phyloP scores from a whole-genome alignment of 2,329 filamentous ascomycete species.

The Pseudopithomyces maydicus region DNA sequence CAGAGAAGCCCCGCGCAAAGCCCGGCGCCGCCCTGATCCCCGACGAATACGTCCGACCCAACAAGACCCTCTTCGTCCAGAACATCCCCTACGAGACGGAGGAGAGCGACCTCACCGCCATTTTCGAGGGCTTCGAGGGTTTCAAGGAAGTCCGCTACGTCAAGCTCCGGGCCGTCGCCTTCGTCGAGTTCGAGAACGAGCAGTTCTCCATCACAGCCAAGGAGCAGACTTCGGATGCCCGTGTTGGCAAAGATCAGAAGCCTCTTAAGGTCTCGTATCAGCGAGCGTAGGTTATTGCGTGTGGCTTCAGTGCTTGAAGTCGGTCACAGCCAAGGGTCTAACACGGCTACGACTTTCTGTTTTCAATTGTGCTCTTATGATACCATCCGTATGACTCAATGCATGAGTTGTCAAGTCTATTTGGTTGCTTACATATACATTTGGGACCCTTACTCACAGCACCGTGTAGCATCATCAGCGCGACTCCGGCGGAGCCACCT shows the following conservation, averaged over 20 bases:
- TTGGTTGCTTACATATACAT: slow-evolving; percentile 12
- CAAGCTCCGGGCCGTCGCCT: slow-evolving; percentile 87
- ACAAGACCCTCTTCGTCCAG: slow-evolving; percentile 95
- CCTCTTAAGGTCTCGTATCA: slow-evolving; percentile 96
- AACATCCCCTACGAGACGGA: slow-evolving; percentile 88
- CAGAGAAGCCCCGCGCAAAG: slow-evolving; percentile 62
- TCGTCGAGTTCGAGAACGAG: slow-evolving; percentile 95
- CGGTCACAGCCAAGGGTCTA: not conserved
- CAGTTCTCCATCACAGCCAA: slow-evolving; percentile 89
- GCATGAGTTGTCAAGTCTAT: not conserved
- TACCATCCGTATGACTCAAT: slow-evolving; percentile 17
- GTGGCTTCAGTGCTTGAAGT: slow-evolving; percentile 12
- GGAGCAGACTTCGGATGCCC: slow-evolving; percentile 87
- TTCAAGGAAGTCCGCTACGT: slow-evolving; percentile 93
- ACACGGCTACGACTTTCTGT: slow-evolving; percentile 7
- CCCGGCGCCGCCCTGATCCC: slow-evolving; percentile 80
- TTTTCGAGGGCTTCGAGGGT: slow-evolving; percentile 90
- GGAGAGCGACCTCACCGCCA: slow-evolving; percentile 74
- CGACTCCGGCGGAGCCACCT: not conserved
- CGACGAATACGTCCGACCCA: slow-evolving; percentile 97
- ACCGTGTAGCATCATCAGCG: not conserved
- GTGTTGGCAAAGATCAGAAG: slow-evolving; percentile 74
- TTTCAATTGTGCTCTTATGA: slow-evolving; percentile 24
- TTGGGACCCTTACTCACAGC: not conserved
- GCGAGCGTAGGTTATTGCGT: slow-evolving; percentile 65